Percentiles rank a stretch among this genome's conserved stretches.
These are phyloP conservation scores for Triglochin maritima DNA, from an alignment of 106 monocot species.

Conservation along the genomic window DNA sequence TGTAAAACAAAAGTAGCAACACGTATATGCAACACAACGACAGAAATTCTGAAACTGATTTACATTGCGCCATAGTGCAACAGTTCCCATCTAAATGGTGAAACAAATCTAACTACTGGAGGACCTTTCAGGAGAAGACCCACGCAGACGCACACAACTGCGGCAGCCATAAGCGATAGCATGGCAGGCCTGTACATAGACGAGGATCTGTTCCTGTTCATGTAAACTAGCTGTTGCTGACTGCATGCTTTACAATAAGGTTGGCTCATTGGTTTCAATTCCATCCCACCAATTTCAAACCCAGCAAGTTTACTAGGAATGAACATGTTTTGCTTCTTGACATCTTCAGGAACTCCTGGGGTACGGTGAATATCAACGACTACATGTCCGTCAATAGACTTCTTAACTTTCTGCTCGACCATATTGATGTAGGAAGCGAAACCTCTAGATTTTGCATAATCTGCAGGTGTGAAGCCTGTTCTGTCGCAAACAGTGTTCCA, in stretches of 20 bases:
- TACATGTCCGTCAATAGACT: constrained; percentile 14
- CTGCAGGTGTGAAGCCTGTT: constrained; percentile 49
- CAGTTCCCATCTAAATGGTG: constrained; percentile 73
- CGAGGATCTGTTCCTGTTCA: constrained; percentile 15
- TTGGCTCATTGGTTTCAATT: not conserved
- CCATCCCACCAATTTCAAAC: constrained; percentile 24
- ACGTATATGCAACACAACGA: no score
- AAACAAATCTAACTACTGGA: constrained; percentile 43
- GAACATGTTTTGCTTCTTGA: constrained; percentile 2
- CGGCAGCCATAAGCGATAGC: constrained; percentile 61
- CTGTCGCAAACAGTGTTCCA: constrained; percentile 49
- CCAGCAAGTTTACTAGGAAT: constrained; percentile 9
- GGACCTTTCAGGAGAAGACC: constrained; percentile 53
- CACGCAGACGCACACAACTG: constrained; percentile 77
- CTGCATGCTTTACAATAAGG: constrained; percentile 39
- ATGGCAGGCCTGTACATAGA: constrained; percentile 55
- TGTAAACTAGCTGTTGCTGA: constrained; percentile 25
- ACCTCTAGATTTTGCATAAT: constrained; percentile 46
- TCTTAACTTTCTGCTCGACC: constrained; percentile 50
- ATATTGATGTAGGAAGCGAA: constrained; percentile 41
- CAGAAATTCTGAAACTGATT: not conserved
- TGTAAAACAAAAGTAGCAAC: no score
- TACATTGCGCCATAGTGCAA: constrained; percentile 39
- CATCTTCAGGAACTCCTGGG: not conserved
- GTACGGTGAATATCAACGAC: constrained; percentile 34